Percentiles rank a stretch among this genome's conserved stretches.
These are phyloP conservation scores for Prinsepia uniflora DNA, from an alignment of 306 rosid genomes.

Conservation along the genomic window DNA sequence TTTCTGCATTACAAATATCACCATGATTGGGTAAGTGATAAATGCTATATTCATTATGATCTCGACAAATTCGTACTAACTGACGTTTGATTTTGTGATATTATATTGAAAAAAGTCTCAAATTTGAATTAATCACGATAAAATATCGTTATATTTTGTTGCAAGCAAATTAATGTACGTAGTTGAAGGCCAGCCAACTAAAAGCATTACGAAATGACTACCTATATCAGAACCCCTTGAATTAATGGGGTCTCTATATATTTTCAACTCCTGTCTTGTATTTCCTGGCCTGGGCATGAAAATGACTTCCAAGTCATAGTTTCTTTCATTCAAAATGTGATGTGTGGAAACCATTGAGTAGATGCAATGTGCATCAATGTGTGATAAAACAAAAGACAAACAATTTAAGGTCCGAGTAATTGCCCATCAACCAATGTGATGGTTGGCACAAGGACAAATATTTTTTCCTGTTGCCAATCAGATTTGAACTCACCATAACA, in stretches of 20 bases:
- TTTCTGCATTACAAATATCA: background rate
- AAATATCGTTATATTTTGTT: background rate
- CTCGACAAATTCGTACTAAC: no score
- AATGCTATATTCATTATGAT: background rate
- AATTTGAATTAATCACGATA: background rate
- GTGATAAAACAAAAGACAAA: background rate
- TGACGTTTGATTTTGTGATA: no score
- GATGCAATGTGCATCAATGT: conserved; percentile 1
- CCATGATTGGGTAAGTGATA: background rate
- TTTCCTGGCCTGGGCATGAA: no score
- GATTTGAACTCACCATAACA: background rate
- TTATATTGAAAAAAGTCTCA: no score
- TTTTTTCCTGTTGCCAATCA: background rate
- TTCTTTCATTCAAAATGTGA: no score
- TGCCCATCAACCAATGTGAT: background rate
- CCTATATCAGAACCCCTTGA: no score
- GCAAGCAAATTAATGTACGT: no score
- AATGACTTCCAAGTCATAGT: no score
- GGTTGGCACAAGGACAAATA: background rate
- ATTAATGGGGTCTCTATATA: no score
- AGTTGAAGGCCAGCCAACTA: background rate
- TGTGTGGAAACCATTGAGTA: background rate
- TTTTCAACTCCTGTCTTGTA: no score
- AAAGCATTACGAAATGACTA: background rate
- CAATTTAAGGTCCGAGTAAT: background rate